Evolutionary conservation across 139 green algal genomes (phyloP), one percentile per base, ranked within the genome.

Genomic region (Chlorella sp.): DNA sequence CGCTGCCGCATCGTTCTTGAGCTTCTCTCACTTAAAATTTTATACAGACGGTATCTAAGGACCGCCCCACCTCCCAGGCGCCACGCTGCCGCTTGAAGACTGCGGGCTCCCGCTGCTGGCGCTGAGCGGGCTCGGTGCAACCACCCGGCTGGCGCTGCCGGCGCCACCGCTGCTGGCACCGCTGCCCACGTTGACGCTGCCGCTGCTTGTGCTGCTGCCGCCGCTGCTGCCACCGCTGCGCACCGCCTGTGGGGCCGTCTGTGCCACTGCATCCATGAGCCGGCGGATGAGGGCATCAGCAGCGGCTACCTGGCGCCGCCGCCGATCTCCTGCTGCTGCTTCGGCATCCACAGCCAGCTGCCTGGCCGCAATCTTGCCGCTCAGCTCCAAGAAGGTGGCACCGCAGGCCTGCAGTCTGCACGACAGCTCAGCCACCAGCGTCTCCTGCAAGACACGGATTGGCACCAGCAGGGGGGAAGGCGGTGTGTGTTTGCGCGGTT

Each of bases 11-110:
- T 57, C 5, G 9, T 16, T 57, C 48, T 16, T 9, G 48, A 57
- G 48, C 7, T 57, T 57, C 48, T 57, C 48, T 57, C 48, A 57
- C 48, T 57, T 9, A 16, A 5, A 57, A 5, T 16, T 9, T 57
- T 16, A 57, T 16, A 57, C 48, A 57, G 7, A 57, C 48, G 5
- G 48, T 9, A 57, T 9, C 48, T 57, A 57, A 57, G 71, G 18
- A 11, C 30, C 26, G 71, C 7, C 71, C 32, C 30, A 87, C 34
- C 82, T 34, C 36, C 16, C 22, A 36, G 28, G 39, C 53, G 28
- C 42, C 30, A 85, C 84, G 37, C 84, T 88, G 66, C 84, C 84
- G 5, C n/a, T 81, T 14, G 84, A 88, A 0, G 84, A 88, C 66
- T 88, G 84, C 0, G 84, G 84, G 84, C 84, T 88, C 66, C 39